Conservation (phyloP, 805 yeast species). For the Candida alai region DNA sequence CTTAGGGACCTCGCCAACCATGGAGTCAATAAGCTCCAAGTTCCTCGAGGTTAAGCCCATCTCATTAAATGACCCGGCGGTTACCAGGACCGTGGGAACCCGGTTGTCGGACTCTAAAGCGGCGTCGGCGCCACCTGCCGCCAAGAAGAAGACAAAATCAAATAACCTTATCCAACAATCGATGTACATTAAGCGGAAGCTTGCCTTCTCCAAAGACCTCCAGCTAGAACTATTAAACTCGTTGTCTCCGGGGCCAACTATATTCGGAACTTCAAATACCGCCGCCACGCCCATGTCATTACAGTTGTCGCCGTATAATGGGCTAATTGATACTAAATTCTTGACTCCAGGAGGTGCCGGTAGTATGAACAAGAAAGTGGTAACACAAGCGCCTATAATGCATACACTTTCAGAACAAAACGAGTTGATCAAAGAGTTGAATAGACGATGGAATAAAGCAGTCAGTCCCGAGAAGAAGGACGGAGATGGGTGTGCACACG, state of each 20-base stretch:
- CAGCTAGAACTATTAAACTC: conserved; percentile 29
- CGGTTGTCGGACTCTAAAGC: too few species aligned
- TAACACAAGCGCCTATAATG: conserved; percentile 8
- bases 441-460: conserved; percentile 39
- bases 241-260: neutral
- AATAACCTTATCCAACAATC: conserved; percentile 20
- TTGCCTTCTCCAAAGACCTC: conserved; percentile 34
- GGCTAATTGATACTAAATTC: conserved; percentile 8
- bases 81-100: too few species aligned
- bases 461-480: neutral
- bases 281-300: neutral
- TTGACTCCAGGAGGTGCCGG: conserved; percentile 1
- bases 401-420: conserved; percentile 27
- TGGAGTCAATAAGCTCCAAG: neutral
- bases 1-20: conserved; percentile 1
- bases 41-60: conserved; percentile 3
- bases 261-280: neutral
- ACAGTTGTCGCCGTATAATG: conserved; percentile 7
- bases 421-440: conserved; percentile 30
- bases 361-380: neutral
- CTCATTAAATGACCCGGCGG: neutral
- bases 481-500: neutral
- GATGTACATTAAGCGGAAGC: conserved; percentile 26
- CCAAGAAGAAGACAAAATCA: conserved; percentile 14
- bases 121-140: conserved; percentile 4